Evolutionary conservation across 2,329 filamentous ascomycete species (phyloP).

Genomic region (Balansia obtecta): DNA sequence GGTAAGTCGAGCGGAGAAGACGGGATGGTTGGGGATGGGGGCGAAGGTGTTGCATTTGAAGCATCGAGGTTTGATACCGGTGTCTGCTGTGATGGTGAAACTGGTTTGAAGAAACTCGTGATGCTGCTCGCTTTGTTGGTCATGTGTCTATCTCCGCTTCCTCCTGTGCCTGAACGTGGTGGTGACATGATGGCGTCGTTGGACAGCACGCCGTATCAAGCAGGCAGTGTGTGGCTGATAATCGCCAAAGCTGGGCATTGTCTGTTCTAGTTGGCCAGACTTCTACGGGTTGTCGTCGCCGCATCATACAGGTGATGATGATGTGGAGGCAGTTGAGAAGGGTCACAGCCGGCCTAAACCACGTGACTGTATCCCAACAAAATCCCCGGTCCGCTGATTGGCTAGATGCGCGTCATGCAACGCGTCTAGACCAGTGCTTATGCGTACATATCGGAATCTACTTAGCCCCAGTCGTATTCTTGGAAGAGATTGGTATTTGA

Average conservation of each 20-base stretch:
- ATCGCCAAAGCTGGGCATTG: background rate
- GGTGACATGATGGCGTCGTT: conserved; percentile 10
- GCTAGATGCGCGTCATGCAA: too few species aligned
- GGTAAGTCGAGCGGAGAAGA: conserved; percentile 16
- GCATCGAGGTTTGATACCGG: conserved; percentile 1
- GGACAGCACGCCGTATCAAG: background rate
- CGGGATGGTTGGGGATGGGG: conserved; percentile 13
- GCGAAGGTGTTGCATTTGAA: conserved; percentile 7
- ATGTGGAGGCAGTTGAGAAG: too few species aligned
- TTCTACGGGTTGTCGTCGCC: background rate
- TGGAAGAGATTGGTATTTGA: too few species aligned
- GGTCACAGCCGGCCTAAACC: too few species aligned
- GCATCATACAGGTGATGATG: too few species aligned
- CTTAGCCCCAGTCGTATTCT: too few species aligned
- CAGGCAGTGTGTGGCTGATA: background rate
- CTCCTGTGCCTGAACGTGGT: conserved; percentile 9
- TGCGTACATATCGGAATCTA: too few species aligned
- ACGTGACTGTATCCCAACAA: too few species aligned
- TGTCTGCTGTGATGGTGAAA: conserved; percentile 8
- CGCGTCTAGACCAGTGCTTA: too few species aligned
- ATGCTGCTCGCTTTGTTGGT: conserved; percentile 19
- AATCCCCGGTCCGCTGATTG: too few species aligned
- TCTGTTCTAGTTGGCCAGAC: background rate
- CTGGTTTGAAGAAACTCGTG: conserved; percentile 26
- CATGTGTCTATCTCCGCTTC: background rate